A percentile compares a stretch with the other conserved stretches of the same genome.
Conservation (phyloP, 73 alveolate genomes). For the Uronychia binucleata region DNA sequence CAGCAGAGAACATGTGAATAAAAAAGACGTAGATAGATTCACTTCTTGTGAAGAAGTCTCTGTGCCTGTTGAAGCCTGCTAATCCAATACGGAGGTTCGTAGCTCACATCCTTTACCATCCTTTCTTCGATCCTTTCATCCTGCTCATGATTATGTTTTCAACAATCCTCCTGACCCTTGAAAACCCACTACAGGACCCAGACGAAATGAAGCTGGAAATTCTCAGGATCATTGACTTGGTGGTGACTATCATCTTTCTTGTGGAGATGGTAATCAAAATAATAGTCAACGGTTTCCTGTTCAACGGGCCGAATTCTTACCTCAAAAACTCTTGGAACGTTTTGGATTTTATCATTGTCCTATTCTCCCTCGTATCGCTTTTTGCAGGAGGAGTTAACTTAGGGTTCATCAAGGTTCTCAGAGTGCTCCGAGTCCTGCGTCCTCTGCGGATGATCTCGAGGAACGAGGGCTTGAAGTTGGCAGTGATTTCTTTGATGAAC, state of each 20-base stretch:
- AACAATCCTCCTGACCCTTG: constrained; percentile 20
- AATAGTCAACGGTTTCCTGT: constrained; percentile 21
- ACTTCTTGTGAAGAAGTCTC: no score
- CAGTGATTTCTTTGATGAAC: constrained; percentile 23
- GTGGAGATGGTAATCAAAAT: no score
- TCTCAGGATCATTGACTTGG: no score
- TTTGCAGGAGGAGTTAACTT: background rate
- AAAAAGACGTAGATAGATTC: no score
- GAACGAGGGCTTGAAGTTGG: constrained; percentile 38
- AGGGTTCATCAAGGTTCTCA: background rate
- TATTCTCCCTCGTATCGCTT: background rate
- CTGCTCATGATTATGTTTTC: constrained; percentile 13
- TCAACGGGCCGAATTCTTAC: background rate
- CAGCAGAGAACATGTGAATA: no score
- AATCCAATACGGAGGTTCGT: no score
- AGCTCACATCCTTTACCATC: constrained; percentile 2
- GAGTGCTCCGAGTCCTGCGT: constrained; percentile 3
- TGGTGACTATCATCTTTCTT: no score
- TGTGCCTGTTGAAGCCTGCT: no score
- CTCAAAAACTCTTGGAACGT: background rate
- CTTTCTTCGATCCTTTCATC: constrained; percentile 15
- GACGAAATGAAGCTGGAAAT: no score
- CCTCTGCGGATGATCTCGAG: constrained; percentile 4
- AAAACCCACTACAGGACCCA: constrained; percentile 35
- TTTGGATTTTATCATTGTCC: background rate